Evolutionary conservation across 495 filamentous ascomycete genomes (phyloP).

Genomic region (Penicillium egyptiacum): DNA sequence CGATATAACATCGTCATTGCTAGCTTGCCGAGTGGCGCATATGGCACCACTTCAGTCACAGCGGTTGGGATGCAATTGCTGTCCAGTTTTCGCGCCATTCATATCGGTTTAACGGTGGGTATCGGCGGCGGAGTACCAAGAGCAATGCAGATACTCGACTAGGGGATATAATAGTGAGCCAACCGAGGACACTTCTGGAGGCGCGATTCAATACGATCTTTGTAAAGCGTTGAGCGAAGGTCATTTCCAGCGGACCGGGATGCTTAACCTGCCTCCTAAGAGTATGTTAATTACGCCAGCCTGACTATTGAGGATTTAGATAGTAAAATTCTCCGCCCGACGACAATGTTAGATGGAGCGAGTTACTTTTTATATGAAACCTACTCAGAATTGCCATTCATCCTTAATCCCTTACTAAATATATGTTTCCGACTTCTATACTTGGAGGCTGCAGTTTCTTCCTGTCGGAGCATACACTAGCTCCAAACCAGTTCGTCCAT

Average conservation of each 20-base stretch:
- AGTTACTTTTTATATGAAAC: too few species aligned
- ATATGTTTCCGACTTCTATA: too few species aligned
- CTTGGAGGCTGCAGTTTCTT: too few species aligned
- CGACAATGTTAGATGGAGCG: too few species aligned
- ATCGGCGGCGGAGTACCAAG: slow-evolving; percentile 34
- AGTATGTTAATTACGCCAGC: background rate
- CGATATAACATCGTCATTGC: background rate
- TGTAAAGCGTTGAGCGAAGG: slow-evolving; percentile 26
- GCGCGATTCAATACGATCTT: slow-evolving; percentile 45
- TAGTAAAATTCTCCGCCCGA: too few species aligned
- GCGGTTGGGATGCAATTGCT: slow-evolving; percentile 2
- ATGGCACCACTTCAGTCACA: background rate
- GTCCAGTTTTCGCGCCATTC: slow-evolving; percentile 20
- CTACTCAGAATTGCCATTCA: too few species aligned
- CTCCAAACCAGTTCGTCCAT: too few species aligned
- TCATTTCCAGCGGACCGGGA: background rate
- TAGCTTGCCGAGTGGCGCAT: background rate
- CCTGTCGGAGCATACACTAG: too few species aligned
- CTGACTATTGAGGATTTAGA: too few species aligned
- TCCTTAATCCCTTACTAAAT: too few species aligned
- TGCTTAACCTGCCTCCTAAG: background rate
- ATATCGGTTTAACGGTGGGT: slow-evolving; percentile 44
- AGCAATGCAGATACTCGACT: slow-evolving; percentile 33
- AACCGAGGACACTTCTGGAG: slow-evolving; percentile 24
- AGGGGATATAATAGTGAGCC: slow-evolving; percentile 46